Base-by-base conservation (phyloP, 257 asterid genomes). In the Plectranthus barbatus region DNA sequence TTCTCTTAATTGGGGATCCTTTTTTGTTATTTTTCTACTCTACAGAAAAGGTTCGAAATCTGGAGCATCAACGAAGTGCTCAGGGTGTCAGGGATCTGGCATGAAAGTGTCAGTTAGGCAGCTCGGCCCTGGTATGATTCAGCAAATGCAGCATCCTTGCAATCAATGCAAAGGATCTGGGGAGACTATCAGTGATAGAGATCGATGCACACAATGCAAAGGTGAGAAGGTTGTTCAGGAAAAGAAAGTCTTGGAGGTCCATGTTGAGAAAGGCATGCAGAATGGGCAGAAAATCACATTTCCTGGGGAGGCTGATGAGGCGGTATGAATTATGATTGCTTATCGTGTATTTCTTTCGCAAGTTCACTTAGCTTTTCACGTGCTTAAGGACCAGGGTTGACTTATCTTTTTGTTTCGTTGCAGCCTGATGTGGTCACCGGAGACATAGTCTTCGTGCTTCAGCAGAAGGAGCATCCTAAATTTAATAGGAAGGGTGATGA, bases 361-460 rank as follows among this genome's bases (percentile, higher is more conserved):
- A 2, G 20, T 2, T 40, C 8, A 2, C 9, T 18, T 8, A 3
- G 19, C 1, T 21, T 24, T 50, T 36, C 47, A 10, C 11, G 48
- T 20, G 2, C 37, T 36, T 3, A 14, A 24, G 47, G 11, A 19
- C 11, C 24, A 4, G 17, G 15, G 6, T 29, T 15, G 6, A 6
- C 26, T 15, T 14, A 17, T 4, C 0, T 42, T 7, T n/a, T 36
- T n/a, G 9, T 31, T 68, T 15, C 5, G 6, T 54, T 61, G 61
- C 83, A 81, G 86, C 86, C 84, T 34, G 86, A 81, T 48, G 73
- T 79, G 6, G n/a, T n/a, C n/a, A n/a, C n/a, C n/a, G n/a, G n/a
- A n/a, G n/a, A n/a, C n/a, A n/a, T n/a, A n/a, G n/a, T 81, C 19
- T 81, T 81, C 72, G 86, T 81, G 9, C 81, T 81, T 12, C 86